Percentiles rank a stretch among this genome's conserved stretches.
Evolutionary conservation across 2,329 filamentous ascomycete genomes (phyloP).

Genomic region (Apiospora pterosperma): DNA sequence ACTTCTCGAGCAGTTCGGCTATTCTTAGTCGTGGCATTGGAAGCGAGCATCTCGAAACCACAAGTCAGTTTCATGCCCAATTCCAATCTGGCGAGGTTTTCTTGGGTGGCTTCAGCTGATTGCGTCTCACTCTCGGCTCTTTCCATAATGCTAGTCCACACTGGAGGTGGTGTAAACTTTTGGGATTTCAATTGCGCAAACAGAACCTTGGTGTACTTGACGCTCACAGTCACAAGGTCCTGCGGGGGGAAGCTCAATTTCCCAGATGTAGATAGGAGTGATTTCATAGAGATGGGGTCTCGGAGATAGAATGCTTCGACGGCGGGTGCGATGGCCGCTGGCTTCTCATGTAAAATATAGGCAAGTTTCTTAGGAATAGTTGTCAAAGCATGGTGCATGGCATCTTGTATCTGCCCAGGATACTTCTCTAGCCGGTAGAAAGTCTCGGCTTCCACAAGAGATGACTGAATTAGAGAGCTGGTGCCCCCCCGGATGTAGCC

Average conservation of each 20-base stretch:
- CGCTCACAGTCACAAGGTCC: conserved; percentile 76
- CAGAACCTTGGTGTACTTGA: conserved; percentile 81
- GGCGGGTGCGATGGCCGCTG: conserved; percentile 75
- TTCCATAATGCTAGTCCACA: conserved; percentile 40
- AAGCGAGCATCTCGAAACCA: conserved; percentile 84
- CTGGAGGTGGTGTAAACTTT: conserved; percentile 65
- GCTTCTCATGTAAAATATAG: conserved; percentile 70
- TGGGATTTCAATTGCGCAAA: conserved; percentile 91
- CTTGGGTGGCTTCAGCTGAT: conserved; percentile 19
- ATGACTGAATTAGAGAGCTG: conserved; percentile 63
- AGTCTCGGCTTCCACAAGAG: conserved; percentile 78
- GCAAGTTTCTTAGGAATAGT: conserved; percentile 80
- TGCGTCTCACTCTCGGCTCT: conserved; percentile 19
- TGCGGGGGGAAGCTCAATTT: conserved; percentile 65
- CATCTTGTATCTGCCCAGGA: conserved; percentile 68
- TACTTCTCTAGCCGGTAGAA: conserved; percentile 88
- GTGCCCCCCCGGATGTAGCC: conserved; percentile 54
- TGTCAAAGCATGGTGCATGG: conserved; percentile 71
- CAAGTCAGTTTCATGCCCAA: conserved; percentile 86
- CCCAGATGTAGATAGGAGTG: conserved; percentile 54
- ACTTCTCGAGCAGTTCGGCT: conserved; percentile 71
- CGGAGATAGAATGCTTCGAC: conserved; percentile 91
- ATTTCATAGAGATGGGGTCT: conserved; percentile 72
- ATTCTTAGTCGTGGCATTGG: conserved; percentile 64
- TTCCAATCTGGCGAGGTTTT: conserved; percentile 46